A percentile compares a stretch with the other conserved stretches of the same genome.
phyloP scores from a whole-genome alignment of 2,329 filamentous ascomycete genomes.

The Diaporthe capsici region DNA sequence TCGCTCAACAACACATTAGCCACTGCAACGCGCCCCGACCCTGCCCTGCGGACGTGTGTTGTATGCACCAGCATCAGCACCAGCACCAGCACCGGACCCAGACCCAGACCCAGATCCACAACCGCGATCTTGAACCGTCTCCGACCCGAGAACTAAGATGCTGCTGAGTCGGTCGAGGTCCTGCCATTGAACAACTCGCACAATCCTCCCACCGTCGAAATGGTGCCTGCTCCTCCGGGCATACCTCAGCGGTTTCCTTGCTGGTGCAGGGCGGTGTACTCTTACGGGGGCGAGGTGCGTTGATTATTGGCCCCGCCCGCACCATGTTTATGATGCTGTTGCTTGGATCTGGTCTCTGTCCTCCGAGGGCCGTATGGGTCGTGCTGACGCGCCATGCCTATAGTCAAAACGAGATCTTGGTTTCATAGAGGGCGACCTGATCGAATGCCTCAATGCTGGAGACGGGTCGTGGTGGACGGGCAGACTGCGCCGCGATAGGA shows the following conservation, averaged over 20 bases:
- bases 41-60: conserved; percentile 12
- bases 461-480: conserved; percentile 99
- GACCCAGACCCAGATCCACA: background rate
- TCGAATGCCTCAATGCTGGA: conserved; percentile 97
- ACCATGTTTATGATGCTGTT: background rate
- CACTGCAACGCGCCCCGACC: background rate
- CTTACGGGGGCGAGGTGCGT: conserved; percentile 87
- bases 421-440: conserved; percentile 97
- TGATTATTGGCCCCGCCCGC: conserved; percentile 37
- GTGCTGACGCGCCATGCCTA: conserved; percentile 45
- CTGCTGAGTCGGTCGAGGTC: conserved; percentile 35
- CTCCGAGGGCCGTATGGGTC: background rate
- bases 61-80: background rate
- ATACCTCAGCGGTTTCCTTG: conserved; percentile 87
- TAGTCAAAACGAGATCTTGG: conserved; percentile 93
- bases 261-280: conserved; percentile 93
- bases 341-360: background rate
- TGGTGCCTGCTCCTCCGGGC: conserved; percentile 69
- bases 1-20: conserved; percentile 20
- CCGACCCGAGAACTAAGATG: conserved; percentile 35
- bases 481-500: conserved; percentile 87
- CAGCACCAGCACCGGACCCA: background rate
- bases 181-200: conserved; percentile 35
- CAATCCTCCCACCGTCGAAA: conserved; percentile 49
- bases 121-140: background rate